Evolutionary conservation across 805 yeast genomes (phyloP).

Genomic region (Scheffersomyces stipitis): DNA sequence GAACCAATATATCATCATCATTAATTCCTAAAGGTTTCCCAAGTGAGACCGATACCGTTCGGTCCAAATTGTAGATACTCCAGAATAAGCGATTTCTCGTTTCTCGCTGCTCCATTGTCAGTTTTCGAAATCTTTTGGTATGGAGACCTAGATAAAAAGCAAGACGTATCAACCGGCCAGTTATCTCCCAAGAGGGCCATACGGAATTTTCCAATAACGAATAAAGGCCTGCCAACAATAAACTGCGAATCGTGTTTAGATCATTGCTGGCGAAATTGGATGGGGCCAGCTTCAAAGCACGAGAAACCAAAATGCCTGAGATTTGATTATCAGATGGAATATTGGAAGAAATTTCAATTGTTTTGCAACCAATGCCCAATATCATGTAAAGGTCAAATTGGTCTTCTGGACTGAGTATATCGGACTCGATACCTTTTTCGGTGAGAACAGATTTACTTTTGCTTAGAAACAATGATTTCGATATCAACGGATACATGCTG

Average conservation of each 20-base stretch:
- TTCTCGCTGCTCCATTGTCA: background rate
- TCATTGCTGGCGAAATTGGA: background rate
- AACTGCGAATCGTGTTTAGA: background rate
- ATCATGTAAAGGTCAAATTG: background rate
- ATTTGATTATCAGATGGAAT: background rate
- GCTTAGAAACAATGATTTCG: background rate
- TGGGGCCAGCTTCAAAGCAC: background rate
- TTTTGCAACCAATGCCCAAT: background rate
- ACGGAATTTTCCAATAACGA: background rate
- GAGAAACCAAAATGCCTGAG: background rate
- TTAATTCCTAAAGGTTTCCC: conserved; percentile 1
- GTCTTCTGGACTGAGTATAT: background rate
- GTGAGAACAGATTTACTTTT: background rate
- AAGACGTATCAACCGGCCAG: background rate
- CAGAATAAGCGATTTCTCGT: background rate
- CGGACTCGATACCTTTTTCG: background rate
- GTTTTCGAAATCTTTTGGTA: background rate
- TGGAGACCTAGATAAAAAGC: background rate
- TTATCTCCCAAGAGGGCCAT: background rate
- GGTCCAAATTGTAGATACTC: conserved; percentile 1
- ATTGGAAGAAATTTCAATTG: background rate
- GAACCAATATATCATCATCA: conserved; percentile 1
- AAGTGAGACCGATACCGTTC: background rate
- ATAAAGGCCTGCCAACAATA: background rate
- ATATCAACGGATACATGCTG: background rate